Evolutionary conservation across 2,329 filamentous ascomycete species (phyloP).

Genomic region (Claviceps paspali): DNA sequence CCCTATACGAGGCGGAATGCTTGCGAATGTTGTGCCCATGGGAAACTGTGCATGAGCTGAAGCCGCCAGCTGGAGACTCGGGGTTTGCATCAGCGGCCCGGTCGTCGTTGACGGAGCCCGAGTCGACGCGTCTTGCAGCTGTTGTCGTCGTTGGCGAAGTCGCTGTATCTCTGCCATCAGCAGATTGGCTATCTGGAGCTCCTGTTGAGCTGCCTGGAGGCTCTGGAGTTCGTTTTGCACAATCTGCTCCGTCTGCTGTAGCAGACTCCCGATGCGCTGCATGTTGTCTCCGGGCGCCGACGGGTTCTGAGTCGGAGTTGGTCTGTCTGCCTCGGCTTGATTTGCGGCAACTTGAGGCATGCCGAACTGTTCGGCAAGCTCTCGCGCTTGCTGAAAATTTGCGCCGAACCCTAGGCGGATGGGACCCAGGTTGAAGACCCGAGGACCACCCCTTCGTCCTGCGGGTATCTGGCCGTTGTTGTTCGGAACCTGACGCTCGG

Average conservation of each 20-base stretch:
- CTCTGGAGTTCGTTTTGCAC: slow-evolving; percentile 51
- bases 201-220: slow-evolving; percentile 48
- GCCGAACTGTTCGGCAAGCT: slow-evolving; percentile 50
- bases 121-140: slow-evolving; percentile 15
- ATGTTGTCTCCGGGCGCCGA: slow-evolving; percentile 15
- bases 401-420: slow-evolving; percentile 65
- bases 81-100: slow-evolving; percentile 6
- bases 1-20: slow-evolving; percentile 20
- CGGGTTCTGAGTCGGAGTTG: slow-evolving; percentile 8
- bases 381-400: slow-evolving; percentile 48
- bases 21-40: slow-evolving; percentile 10
- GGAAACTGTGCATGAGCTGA: slow-evolving; percentile 10
- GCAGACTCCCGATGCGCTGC: slow-evolving; percentile 39
- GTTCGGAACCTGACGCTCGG: slow-evolving; percentile 6
- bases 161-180: slow-evolving; percentile 53
- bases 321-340: slow-evolving; percentile 10
- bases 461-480: slow-evolving; percentile 9
- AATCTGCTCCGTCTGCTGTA: slow-evolving; percentile 52
- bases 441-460: slow-evolving; percentile 26
- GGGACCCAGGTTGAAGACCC: slow-evolving; percentile 59
- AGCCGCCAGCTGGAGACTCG: slow-evolving; percentile 8
- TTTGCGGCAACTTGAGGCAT: slow-evolving; percentile 18
- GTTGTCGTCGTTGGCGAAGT: slow-evolving; percentile 38
- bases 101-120: slow-evolving; percentile 7
- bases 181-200: slow-evolving; percentile 51